These are phyloP conservation scores for Aspergillus nanangensis DNA, from an alignment of 495 filamentous ascomycete species.

Conservation along the genomic window DNA sequence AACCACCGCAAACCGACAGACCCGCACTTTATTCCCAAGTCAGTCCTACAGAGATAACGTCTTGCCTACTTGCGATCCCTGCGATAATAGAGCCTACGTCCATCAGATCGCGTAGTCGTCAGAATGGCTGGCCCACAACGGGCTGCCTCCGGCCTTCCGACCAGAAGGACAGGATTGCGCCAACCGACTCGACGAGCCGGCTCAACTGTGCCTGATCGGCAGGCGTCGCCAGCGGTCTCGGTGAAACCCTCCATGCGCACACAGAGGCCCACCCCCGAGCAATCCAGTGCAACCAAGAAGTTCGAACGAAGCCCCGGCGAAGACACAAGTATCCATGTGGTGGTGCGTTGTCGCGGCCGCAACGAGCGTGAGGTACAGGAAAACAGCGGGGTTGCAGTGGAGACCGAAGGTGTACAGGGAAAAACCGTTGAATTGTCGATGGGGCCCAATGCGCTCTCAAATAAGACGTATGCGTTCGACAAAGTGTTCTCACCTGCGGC, in stretches of 20 bases:
- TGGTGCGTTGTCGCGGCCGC: slow-evolving; percentile 88
- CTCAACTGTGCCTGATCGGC: slow-evolving; percentile 32
- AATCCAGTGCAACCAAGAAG: slow-evolving; percentile 64
- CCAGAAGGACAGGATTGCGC: slow-evolving; percentile 54
- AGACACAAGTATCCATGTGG: slow-evolving; percentile 96
- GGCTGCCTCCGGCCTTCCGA: slow-evolving; percentile 44
- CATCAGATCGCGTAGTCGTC: not conserved
- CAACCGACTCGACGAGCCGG: slow-evolving; percentile 43
- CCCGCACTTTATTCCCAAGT: not conserved
- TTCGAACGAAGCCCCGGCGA: slow-evolving; percentile 68
- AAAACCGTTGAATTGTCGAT: slow-evolving; percentile 82
- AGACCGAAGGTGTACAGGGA: slow-evolving; percentile 80
- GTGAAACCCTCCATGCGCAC: slow-evolving; percentile 44
- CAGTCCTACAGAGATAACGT: not conserved
- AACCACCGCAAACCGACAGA: not conserved
- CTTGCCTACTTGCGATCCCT: not conserved
- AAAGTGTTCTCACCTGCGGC: slow-evolving; percentile 95
- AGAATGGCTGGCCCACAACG: slow-evolving; percentile 53
- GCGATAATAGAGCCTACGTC: no score
- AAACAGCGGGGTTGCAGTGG: slow-evolving; percentile 87
- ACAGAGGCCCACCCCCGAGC: slow-evolving; percentile 37
- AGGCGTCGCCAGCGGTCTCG: slow-evolving; percentile 59
- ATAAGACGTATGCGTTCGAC: slow-evolving; percentile 96
- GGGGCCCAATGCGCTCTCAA: slow-evolving; percentile 86
- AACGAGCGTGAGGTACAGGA: slow-evolving; percentile 89